Evolutionary conservation across 2,329 filamentous ascomycete species (phyloP), one percentile per base, ranked within the genome.

Genomic region (Thelonectria olida): DNA sequence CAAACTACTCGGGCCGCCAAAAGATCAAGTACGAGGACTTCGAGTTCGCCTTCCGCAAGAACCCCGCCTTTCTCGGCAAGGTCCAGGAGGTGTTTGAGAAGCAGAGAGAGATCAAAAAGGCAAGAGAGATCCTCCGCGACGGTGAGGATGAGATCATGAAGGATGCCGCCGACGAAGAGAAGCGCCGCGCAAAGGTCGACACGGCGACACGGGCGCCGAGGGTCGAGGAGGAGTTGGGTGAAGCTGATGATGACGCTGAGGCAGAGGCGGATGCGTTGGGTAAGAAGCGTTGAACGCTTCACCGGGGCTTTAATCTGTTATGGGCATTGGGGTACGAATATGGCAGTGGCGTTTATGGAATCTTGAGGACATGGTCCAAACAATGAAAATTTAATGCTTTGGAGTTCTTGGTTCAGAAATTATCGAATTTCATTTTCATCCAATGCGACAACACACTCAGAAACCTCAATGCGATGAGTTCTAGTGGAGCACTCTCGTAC

Each of bases 11-110:
- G 2, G 91, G 93, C 1, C 91, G 96, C 2, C 92, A 97, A 72
- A 99, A 99, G 80, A 93, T 99, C 80, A 99, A 99, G 78, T 92
- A 97, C 72, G 95, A 97, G 73, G 96, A 99, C 78, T 97, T 99
- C 80, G 93, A 96, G 73, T 99, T 97, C 78, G 93, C 93, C 38
- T 87, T 98, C 69, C 88, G 96, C 28, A 88, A 91, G 66, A 96
- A 98, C 73, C 90, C 92, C 8, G 83, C 87, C 61, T 96, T 97
- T 75, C 83, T 98, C 42, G 96, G 96, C 49, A 89, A 95, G 72
- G 93, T 98, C 55, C 89, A 92, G 75, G 93, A 97, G 80, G 88
- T 97, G 73, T 86, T 97, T 67, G 91, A 92, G 78, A 94, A 95
- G 83, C 93, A 96, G 69, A 90, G 90, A 74, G 89, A 93, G 74